Conservation (phyloP, 495 filamentous ascomycete species). For the Parathielavia appendiculata region DNA sequence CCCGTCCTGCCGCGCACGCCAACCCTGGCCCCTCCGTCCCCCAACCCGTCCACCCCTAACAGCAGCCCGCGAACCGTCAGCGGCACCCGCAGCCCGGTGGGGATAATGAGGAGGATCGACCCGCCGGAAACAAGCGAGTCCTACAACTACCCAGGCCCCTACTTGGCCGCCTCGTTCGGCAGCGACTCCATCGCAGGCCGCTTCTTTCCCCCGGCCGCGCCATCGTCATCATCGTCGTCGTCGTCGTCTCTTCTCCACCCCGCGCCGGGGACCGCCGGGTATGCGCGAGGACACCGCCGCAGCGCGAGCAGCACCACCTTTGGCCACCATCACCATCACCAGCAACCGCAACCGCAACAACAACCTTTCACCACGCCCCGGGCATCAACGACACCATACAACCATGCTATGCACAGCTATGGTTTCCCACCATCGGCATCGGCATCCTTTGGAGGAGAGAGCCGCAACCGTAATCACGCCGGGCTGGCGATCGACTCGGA, state of each 20-base stretch:
- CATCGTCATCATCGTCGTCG: too few relatives aligned
- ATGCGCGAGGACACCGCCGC: conserved; percentile 11
- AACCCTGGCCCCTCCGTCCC: conserved; percentile 13
- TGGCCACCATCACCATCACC: not conserved
- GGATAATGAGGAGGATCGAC: conserved; percentile 16
- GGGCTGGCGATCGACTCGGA: conserved; percentile 22
- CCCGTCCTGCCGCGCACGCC: conserved; percentile 14
- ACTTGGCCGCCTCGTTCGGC: too few relatives aligned
- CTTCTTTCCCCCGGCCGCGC: conserved; percentile 9
- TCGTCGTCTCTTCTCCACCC: too few relatives aligned
- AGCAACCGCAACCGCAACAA: not conserved
- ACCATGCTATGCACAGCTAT: too few relatives aligned
- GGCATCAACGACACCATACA: too few relatives aligned
- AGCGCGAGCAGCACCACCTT: conserved; percentile 18
- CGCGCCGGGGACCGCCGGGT: too few relatives aligned
- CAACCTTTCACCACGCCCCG: too few relatives aligned
- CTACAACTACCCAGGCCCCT: not conserved
- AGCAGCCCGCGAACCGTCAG: conserved; percentile 24
- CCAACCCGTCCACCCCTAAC: conserved; percentile 24
- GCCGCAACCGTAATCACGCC: conserved; percentile 15
- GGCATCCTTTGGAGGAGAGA: not conserved
- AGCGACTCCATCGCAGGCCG: conserved; percentile 17
- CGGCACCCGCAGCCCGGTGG: conserved; percentile 7
- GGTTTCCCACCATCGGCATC: not conserved
- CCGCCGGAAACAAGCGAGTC: too few relatives aligned